These are phyloP conservation scores for Phlegmacium glaucopus DNA, from an alignment of 768 basidiomycete species.

Conservation along the genomic window DNA sequence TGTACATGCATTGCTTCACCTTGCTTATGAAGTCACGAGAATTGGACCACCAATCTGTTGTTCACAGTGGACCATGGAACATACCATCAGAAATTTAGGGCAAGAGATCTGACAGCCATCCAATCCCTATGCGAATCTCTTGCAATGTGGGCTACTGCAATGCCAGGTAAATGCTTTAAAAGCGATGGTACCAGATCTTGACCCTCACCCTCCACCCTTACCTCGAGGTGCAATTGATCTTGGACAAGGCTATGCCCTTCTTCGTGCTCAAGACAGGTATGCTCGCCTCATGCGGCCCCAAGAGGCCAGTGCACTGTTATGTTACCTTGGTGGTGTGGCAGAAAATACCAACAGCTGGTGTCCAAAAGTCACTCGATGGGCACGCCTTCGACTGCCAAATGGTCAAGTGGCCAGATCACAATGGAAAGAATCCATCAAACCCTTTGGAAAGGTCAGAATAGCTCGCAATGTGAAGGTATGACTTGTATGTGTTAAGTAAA, in stretches of 20 bases:
- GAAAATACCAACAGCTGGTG: not conserved
- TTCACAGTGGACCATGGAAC: conserved; percentile 25
- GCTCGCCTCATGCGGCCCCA: not conserved
- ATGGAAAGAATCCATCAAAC: conserved; percentile 21
- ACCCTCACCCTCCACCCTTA: not conserved
- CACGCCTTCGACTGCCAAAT: conserved; percentile 28
- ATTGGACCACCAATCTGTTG: conserved; percentile 17
- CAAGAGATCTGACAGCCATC: conserved; percentile 23
- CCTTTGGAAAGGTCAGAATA: conserved; percentile 5
- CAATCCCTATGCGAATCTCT: conserved; percentile 25
- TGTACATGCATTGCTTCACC: conserved; percentile 29
- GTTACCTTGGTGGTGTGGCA: not conserved
- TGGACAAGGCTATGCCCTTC: conserved; percentile 12
- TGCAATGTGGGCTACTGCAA: conserved; percentile 12
- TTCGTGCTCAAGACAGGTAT: conserved; percentile 7
- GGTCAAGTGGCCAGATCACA: conserved; percentile 25
- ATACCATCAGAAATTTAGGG: conserved; percentile 19
- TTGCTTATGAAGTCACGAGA: conserved; percentile 20
- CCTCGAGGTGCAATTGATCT: conserved; percentile 3
- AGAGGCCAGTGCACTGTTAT: not conserved
- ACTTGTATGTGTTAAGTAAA: not conserved
- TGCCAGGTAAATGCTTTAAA: conserved; percentile 18
- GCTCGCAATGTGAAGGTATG: conserved; percentile 22
- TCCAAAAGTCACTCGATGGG: conserved; percentile 18
- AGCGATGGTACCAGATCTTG: conserved; percentile 9